phyloP scores from a whole-genome alignment of 2,329 filamentous ascomycete species.

The Diplodia sapinea region DNA sequence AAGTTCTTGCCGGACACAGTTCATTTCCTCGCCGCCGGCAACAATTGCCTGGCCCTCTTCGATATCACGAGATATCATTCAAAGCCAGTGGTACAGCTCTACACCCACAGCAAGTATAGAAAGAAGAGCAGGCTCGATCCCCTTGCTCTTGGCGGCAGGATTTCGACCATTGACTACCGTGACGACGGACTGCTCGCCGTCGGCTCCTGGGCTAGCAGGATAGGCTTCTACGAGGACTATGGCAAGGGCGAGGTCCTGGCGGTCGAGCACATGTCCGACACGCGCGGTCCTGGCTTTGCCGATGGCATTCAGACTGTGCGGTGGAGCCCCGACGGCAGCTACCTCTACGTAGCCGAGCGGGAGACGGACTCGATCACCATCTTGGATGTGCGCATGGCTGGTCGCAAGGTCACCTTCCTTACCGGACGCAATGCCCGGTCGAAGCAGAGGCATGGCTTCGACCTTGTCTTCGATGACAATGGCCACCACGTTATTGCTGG shows the following conservation, averaged over 20 bases:
- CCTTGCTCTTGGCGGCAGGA: slow-evolving; percentile 50
- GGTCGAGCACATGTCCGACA: slow-evolving; percentile 37
- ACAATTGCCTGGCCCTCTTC: slow-evolving; percentile 61
- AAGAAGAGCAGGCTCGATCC: slow-evolving; percentile 52
- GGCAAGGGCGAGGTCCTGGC: slow-evolving; percentile 56
- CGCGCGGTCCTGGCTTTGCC: slow-evolving; percentile 37
- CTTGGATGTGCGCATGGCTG: slow-evolving; percentile 64
- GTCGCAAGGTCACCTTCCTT: slow-evolving; percentile 58
- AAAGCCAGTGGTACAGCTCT: slow-evolving; percentile 39
- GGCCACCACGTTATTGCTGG: slow-evolving; percentile 65
- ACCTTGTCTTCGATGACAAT: slow-evolving; percentile 49
- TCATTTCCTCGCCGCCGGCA: slow-evolving; percentile 63
- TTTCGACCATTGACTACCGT: slow-evolving; percentile 59
- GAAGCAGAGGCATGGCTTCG: slow-evolving; percentile 63
- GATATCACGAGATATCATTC: slow-evolving; percentile 54
- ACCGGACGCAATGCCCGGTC: slow-evolving; percentile 52
- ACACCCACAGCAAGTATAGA: slow-evolving; percentile 47
- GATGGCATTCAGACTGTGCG: slow-evolving; percentile 60
- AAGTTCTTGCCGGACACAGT: slow-evolving; percentile 57
- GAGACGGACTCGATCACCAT: slow-evolving; percentile 61
- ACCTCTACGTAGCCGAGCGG: slow-evolving; percentile 64
- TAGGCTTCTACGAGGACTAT: slow-evolving; percentile 62
- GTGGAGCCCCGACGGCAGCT: slow-evolving; percentile 64
- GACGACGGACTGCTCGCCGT: slow-evolving; percentile 59
- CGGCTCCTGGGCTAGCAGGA: slow-evolving; percentile 61